Conservation (phyloP, 2,329 filamentous ascomycete genomes). For the Scytalidium lignicola region DNA sequence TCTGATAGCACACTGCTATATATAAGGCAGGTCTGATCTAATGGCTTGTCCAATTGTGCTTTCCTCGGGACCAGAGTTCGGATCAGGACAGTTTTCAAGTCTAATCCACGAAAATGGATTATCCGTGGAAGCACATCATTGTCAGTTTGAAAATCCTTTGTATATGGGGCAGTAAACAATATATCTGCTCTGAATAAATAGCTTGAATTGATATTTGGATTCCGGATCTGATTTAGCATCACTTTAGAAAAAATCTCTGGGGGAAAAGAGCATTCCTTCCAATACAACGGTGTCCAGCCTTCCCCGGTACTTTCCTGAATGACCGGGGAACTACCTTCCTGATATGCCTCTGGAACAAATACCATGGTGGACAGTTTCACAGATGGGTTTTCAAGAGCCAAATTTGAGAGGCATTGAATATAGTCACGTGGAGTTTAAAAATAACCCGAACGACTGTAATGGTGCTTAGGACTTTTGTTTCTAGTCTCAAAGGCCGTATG, state of each 20-base stretch:
- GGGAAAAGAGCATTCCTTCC: conserved; percentile 56
- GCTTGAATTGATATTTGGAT: conserved; percentile 74
- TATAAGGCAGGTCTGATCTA: conserved; percentile 80
- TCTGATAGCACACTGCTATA: conserved; percentile 38
- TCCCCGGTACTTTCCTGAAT: conserved; percentile 31
- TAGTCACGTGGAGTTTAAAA: no score
- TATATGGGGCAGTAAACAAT: conserved; percentile 45
- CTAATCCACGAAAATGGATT: conserved; percentile 40
- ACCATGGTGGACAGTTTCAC: conserved; percentile 24
- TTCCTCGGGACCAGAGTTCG: conserved; percentile 80
- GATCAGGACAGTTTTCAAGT: conserved; percentile 60
- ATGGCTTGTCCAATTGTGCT: conserved; percentile 63
- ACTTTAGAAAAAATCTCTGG: conserved; percentile 58
- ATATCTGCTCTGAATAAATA: conserved; percentile 78
- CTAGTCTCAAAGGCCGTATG: no score
- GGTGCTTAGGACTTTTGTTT: no score
- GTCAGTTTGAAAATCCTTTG: conserved; percentile 26
- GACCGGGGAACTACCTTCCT: conserved; percentile 26
- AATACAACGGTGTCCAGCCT: conserved; percentile 50
- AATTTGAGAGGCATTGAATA: no score
- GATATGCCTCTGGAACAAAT: conserved; percentile 31
- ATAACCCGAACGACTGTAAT: no score
- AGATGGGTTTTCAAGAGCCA: background rate
- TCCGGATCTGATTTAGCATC: conserved; percentile 70
- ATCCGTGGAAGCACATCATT: conserved; percentile 31